Evolutionary conservation across 2,329 filamentous ascomycete genomes (phyloP), one percentile per base, ranked within the genome.

Genomic region (Hypoxylon sp.): DNA sequence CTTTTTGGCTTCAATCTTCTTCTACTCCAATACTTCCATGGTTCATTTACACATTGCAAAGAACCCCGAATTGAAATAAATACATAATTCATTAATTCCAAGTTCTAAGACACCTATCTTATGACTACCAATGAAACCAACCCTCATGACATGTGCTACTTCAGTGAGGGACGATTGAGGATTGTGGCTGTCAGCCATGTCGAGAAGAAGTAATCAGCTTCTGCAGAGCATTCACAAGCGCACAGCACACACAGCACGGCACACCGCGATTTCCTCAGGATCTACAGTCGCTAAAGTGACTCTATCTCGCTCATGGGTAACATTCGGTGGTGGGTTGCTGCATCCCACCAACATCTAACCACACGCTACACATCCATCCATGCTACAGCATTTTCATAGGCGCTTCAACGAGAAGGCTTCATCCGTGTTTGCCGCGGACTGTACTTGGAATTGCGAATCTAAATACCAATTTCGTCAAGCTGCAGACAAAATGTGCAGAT

Each of bases 241-340:
- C n/a, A n/a, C n/a, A n/a, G n/a, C n/a, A n/a, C n/a, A n/a, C n/a
- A n/a, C n/a, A 45, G 47, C 32, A 50, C 36, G 29, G 51, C 51
- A 58, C 55, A 55, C 55, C 55, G 55, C 55, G 44, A 51, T 58
- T 55, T 58, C 41, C n/a, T 25, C 45, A 15, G 9, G 51, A 58
- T 58, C 55, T 58, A 40, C 55, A 40, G 11, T 34, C 26, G 20
- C 31, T 45, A 41, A 29, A 38, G n/a, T n/a, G 25, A 12, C 41
- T 38, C 27, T 55, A 47, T 50, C 51, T 49, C 17, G 19, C 19
- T n/a, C 21, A 30, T 40, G 13, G 46, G 54, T 16, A 37, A 6
- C 27, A 50, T 51, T 35, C 40, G 36, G 50, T 50, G 54, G 54
- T 40, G 50, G 30, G 40, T 17, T 29, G 21, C 26, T 27, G 36